Evolutionary conservation across 1,284 basidiomycete species (phyloP).

Genomic region (Moniliophthora roreri): DNA sequence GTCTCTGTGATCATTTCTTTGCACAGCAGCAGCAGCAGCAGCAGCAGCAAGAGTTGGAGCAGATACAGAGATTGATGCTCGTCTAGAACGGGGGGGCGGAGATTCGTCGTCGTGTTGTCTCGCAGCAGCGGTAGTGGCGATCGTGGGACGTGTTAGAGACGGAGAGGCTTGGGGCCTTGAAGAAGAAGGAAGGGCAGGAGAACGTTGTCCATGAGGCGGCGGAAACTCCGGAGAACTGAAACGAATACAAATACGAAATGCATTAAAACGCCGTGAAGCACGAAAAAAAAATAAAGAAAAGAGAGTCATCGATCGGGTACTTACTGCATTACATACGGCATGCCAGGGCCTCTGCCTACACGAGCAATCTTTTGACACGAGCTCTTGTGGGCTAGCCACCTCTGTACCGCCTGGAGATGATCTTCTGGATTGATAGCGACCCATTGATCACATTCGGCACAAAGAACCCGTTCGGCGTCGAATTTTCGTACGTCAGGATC

Average conservation of each 20-base stretch:
- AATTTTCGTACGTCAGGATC: slow-evolving; percentile 70
- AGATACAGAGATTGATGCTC: neutral
- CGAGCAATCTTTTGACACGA: slow-evolving; percentile 38
- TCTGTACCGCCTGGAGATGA: slow-evolving; percentile 50
- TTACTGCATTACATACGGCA: neutral
- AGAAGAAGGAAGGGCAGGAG: neutral
- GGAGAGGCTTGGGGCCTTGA: neutral
- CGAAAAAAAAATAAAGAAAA: neutral
- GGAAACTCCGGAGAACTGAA: neutral
- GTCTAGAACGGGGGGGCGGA: neutral
- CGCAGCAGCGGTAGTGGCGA: too few relatives aligned
- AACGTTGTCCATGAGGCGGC: neutral
- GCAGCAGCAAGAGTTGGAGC: neutral
- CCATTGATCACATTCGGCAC: slow-evolving; percentile 68
- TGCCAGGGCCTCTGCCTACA: neutral
- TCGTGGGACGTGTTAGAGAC: neutral
- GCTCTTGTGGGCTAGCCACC: slow-evolving; percentile 51
- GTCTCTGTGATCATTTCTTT: too few relatives aligned
- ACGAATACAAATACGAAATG: too few relatives aligned
- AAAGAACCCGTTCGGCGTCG: slow-evolving; percentile 67
- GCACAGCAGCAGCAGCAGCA: too few relatives aligned
- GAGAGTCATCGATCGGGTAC: neutral
- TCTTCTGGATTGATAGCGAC: slow-evolving; percentile 52
- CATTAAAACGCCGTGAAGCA: neutral
- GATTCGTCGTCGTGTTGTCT: too few relatives aligned